A percentile compares a stretch with the other conserved stretches of the same genome.
These are phyloP conservation scores for Trichoderma koningii DNA, from an alignment of 2,329 filamentous ascomycete species.

Conservation along the genomic window DNA sequence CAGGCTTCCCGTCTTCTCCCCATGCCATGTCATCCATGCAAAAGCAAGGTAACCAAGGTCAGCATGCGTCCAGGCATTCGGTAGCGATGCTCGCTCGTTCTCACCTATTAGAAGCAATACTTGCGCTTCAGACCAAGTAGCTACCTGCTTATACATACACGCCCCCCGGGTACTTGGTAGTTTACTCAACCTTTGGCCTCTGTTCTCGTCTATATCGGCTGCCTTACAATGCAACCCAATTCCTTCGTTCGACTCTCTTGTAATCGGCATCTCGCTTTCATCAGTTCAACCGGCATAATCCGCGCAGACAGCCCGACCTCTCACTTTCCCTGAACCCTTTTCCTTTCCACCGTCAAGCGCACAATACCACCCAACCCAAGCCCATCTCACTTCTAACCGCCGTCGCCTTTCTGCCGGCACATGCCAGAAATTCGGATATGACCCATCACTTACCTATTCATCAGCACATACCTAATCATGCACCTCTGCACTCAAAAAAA, in stretches of 20 bases:
- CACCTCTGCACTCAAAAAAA: not conserved
- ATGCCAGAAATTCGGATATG: constrained; percentile 3
- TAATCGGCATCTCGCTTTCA: not conserved
- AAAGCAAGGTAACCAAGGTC: not conserved
- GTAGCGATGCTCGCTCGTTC: not conserved
- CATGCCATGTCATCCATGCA: not conserved
- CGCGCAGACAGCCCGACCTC: not conserved
- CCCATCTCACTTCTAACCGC: not conserved
- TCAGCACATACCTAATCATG: constrained; percentile 20
- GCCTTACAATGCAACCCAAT: too few species aligned
- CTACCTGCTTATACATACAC: not conserved
- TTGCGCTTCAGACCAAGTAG: too few species aligned
- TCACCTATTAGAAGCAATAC: not conserved
- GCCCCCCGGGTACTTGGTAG: not conserved
- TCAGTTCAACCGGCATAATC: not conserved
- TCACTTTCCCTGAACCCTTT: not conserved
- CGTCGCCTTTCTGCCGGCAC: constrained; percentile 1
- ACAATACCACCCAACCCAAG: not conserved
- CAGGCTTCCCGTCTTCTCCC: not conserved
- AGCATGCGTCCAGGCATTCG: constrained; percentile 18
- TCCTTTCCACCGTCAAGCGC: not conserved
- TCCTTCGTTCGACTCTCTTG: not conserved
- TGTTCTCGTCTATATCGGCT: not conserved
- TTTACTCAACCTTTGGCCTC: not conserved
- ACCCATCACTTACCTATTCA: constrained; percentile 13